Conservation (phyloP, 768 basidiomycete species). For the Naganishia onofrii region DNA sequence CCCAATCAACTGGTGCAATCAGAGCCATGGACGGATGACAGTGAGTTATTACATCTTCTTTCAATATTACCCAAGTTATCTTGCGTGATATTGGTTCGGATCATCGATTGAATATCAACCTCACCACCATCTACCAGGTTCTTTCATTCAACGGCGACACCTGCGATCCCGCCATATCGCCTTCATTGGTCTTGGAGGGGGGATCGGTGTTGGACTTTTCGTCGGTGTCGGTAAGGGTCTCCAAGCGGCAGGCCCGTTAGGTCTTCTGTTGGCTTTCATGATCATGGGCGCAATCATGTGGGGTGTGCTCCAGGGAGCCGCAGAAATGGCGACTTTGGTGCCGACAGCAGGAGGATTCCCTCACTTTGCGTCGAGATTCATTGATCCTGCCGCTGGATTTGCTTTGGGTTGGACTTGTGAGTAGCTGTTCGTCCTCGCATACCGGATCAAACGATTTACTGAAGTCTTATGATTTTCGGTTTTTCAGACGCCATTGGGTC, state of each 20-base stretch:
- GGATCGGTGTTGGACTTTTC: conserved; percentile 60
- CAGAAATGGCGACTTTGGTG: conserved; percentile 39
- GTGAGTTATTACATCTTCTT: not conserved
- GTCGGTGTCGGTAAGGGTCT: conserved; percentile 59
- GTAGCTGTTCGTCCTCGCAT: not conserved
- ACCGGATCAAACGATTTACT: not conserved
- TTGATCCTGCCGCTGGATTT: conserved; percentile 53
- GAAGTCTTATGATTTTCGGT: conserved; percentile 48
- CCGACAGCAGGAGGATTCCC: conserved; percentile 38
- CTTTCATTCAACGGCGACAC: conserved; percentile 25
- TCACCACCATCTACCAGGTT: not conserved
- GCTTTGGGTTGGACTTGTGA: conserved; percentile 57
- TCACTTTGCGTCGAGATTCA: conserved; percentile 44
- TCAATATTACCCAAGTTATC: not conserved
- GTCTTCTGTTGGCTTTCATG: conserved; percentile 58
- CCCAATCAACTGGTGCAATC: conserved; percentile 11
- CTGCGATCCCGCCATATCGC: conserved; percentile 27
- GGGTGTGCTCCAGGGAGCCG: conserved; percentile 26
- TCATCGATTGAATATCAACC: not conserved
- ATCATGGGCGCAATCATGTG: conserved; percentile 54
- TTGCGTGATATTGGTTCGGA: not conserved
- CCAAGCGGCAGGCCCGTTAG: conserved; percentile 60
- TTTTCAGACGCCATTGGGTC: not conserved
- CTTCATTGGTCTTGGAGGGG: conserved; percentile 38
- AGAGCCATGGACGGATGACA: conserved; percentile 14